Conservation (phyloP, 73 alveolate species). For the Stentor roeselii region DNA sequence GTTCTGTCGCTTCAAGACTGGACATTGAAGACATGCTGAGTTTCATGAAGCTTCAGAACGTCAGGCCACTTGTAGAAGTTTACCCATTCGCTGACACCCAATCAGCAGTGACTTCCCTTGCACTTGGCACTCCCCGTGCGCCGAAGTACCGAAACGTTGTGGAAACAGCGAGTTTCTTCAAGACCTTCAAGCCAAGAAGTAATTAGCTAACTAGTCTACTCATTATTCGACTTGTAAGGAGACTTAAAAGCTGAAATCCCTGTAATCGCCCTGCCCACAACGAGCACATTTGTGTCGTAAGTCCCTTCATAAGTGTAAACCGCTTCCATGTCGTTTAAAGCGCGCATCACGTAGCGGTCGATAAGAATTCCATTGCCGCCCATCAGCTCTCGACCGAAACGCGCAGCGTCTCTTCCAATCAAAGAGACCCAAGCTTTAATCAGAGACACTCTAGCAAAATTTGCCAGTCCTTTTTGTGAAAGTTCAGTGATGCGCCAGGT, state of each 20-base stretch:
- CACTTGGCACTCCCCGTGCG: neutral
- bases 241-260: constrained; percentile 58
- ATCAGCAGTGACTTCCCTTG: neutral
- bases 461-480: constrained; percentile 57
- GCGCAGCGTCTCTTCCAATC: constrained; percentile 59
- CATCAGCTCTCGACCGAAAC: constrained; percentile 68
- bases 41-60: constrained; percentile 32
- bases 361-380: constrained; percentile 86
- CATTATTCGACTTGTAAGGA: no score
- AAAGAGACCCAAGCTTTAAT: constrained; percentile 64
- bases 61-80: constrained; percentile 37
- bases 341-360: constrained; percentile 67
- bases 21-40: constrained; percentile 43
- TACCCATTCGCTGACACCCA: neutral
- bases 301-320: constrained; percentile 85
- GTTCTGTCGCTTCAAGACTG: constrained; percentile 51
- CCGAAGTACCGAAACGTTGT: constrained; percentile 2
- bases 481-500: constrained; percentile 54
- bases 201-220: no score
- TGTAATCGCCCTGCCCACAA: constrained; percentile 71
- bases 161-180: neutral
- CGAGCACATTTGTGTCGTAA: constrained; percentile 63
- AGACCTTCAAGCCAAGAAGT: neutral
- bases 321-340: constrained; percentile 73
- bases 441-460: constrained; percentile 68